A percentile compares a stretch with the other conserved stretches of the same genome.
These are phyloP conservation scores for Rosa rugosa DNA, from an alignment of 306 rosid species.

Conservation along the genomic window DNA sequence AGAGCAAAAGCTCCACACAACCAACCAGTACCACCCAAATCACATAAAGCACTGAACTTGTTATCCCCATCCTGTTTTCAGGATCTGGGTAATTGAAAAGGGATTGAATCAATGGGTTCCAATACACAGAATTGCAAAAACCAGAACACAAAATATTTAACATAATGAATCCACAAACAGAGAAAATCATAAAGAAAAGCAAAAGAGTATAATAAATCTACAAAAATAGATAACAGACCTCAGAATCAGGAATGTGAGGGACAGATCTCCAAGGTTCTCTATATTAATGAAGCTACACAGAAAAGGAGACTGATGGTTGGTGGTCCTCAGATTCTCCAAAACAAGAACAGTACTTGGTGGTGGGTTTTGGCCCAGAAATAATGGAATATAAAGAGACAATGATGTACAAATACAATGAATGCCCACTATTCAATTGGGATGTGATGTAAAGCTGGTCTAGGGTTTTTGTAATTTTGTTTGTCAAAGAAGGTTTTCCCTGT, in stretches of 20 bases:
- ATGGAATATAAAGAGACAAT: not conserved
- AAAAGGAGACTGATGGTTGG: not conserved
- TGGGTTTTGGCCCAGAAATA: not conserved
- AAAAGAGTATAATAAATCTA: not conserved
- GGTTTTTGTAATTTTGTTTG: not conserved
- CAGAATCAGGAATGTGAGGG: not conserved
- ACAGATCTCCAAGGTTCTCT: not conserved
- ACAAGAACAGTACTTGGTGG: not conserved
- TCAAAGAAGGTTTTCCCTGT: not conserved
- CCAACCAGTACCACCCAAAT: slow-evolving; percentile 5
- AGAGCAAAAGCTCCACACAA: not conserved
- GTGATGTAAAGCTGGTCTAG: not conserved
- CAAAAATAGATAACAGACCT: slow-evolving; percentile 11
- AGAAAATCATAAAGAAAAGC: not conserved
- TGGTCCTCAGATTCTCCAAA: slow-evolving; percentile 9
- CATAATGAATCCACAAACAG: not conserved
- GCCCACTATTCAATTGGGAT: not conserved
- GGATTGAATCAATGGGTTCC: not conserved
- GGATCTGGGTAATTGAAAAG: slow-evolving; percentile 17
- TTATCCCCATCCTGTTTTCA: not conserved
- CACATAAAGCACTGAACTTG: slow-evolving; percentile 5
- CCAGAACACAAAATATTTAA: not conserved
- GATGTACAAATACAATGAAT: not conserved
- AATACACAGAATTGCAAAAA: not conserved
- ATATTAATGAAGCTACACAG: not conserved